These are phyloP conservation scores for Pachysolen tannophilus DNA, from an alignment of 805 yeast genomes.

Conservation along the genomic window DNA sequence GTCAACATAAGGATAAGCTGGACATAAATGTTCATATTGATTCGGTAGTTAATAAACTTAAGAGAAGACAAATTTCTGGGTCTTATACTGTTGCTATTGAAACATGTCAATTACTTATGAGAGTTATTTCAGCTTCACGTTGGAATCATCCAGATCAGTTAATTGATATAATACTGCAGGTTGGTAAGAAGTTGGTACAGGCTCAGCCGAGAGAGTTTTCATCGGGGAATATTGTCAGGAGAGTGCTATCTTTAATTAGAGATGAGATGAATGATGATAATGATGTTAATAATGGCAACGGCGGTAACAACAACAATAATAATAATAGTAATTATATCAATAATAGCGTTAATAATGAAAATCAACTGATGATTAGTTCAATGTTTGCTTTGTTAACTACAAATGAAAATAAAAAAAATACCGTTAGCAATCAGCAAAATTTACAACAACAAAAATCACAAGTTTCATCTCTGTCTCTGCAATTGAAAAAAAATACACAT, in stretches of 20 bases:
- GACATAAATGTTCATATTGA: conserved; percentile 19
- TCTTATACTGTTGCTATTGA: conserved; percentile 79
- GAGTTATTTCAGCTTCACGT: conserved; percentile 82
- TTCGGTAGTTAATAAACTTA: conserved; percentile 39
- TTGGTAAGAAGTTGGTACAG: conserved; percentile 60
- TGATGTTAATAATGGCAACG: conserved; percentile 17
- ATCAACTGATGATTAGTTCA: conserved; percentile 58
- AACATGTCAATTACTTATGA: conserved; percentile 77
- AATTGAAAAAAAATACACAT: conserved; percentile 19
- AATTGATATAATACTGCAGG: conserved; percentile 58
- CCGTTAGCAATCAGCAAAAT: conserved; percentile 17
- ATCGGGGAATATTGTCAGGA: conserved; percentile 83
- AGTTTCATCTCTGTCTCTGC: too few relatives aligned
- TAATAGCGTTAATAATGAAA: conserved; percentile 18
- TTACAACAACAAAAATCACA: conserved; percentile 22
- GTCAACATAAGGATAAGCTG: conserved; percentile 7
- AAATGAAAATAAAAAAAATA: conserved; percentile 11
- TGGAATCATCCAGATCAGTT: conserved; percentile 77
- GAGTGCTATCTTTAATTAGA: conserved; percentile 79
- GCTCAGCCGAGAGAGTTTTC: conserved; percentile 89
- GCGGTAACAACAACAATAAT: conserved; percentile 9
- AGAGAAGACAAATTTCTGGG: conserved; percentile 78
- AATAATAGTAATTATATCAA: conserved; percentile 14
- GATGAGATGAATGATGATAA: conserved; percentile 67
- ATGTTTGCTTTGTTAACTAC: conserved; percentile 84